A percentile compares a stretch with the other conserved stretches of the same genome.
Evolutionary conservation across 306 rosid species (phyloP).

Genomic region (Myrica gale): DNA sequence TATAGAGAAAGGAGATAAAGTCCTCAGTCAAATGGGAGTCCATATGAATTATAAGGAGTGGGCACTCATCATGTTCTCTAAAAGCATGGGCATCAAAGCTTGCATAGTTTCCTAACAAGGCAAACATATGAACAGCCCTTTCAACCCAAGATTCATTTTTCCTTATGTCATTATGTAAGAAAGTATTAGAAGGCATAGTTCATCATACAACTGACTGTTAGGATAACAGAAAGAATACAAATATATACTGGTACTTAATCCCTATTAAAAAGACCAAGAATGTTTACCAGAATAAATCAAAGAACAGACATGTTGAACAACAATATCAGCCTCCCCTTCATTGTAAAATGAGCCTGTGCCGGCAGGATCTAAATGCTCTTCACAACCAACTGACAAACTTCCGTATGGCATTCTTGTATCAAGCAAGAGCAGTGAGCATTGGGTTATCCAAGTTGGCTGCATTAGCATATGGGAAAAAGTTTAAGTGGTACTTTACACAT

Average conservation of each 20-base stretch:
- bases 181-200: not conserved
- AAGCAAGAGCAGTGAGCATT: constrained; percentile 75
- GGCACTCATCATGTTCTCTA: not conserved
- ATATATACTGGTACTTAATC: not conserved
- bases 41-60: not conserved
- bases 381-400: constrained; percentile 74
- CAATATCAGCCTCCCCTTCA: constrained; percentile 85
- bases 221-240: not conserved
- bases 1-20: not conserved
- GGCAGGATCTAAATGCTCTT: constrained; percentile 76
- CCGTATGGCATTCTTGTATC: constrained; percentile 88
- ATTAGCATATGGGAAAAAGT: constrained; percentile 17
- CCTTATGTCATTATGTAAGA: not conserved
- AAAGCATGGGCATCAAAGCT: not conserved
- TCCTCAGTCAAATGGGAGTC: not conserved
- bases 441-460: constrained; percentile 84
- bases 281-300: constrained; percentile 66
- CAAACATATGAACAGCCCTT: not conserved
- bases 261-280: not conserved
- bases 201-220: not conserved
- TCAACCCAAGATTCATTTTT: not conserved
- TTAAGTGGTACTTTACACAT: constrained; percentile 26
- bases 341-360: constrained; percentile 82
- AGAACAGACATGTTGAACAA: constrained; percentile 66
- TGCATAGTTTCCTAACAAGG: not conserved